phyloP scores from a whole-genome alignment of 2,329 filamentous ascomycete species.

The Botryotinia narcissicola region DNA sequence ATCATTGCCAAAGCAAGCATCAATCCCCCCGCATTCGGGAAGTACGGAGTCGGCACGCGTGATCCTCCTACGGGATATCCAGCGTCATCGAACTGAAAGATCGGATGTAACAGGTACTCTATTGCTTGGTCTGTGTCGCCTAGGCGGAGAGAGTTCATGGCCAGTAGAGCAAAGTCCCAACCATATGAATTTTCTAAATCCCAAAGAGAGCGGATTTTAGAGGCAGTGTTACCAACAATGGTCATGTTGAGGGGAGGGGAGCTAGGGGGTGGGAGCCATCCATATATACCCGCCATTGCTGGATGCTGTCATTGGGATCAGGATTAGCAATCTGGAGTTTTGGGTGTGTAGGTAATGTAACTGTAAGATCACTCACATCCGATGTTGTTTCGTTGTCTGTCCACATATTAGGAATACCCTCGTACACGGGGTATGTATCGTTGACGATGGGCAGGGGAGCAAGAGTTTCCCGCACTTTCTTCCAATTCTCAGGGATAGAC shows the following conservation, averaged over 20 bases:
- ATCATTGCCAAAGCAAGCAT: slow-evolving; percentile 55
- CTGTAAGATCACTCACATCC: neutral
- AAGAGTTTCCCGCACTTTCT: slow-evolving; percentile 49
- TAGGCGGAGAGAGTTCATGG: slow-evolving; percentile 46
- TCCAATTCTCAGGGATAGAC: slow-evolving; percentile 47
- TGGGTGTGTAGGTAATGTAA: neutral
- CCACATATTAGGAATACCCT: slow-evolving; percentile 48
- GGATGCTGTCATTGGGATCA: slow-evolving; percentile 44
- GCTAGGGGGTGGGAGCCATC: slow-evolving; percentile 43
- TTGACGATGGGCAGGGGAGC: slow-evolving; percentile 51
- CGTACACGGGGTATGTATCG: slow-evolving; percentile 54
- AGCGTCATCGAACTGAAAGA: slow-evolving; percentile 55
- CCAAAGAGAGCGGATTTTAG: slow-evolving; percentile 44
- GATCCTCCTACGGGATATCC: slow-evolving; percentile 53
- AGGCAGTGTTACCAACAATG: slow-evolving; percentile 41
- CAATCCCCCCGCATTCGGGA: slow-evolving; percentile 50
- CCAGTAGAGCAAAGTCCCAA: slow-evolving; percentile 48
- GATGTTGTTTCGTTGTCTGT: slow-evolving; percentile 31
- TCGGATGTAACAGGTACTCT: slow-evolving; percentile 46
- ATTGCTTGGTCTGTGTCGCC: slow-evolving; percentile 45
- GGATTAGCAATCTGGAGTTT: neutral
- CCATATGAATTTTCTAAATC: slow-evolving; percentile 44
- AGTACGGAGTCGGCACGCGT: slow-evolving; percentile 56
- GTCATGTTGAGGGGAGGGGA: slow-evolving; percentile 40
- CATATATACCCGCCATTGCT: slow-evolving; percentile 46